phyloP scores from a whole-genome alignment of 2,329 filamentous ascomycete species.

The Gnomoniopsis sp. region DNA sequence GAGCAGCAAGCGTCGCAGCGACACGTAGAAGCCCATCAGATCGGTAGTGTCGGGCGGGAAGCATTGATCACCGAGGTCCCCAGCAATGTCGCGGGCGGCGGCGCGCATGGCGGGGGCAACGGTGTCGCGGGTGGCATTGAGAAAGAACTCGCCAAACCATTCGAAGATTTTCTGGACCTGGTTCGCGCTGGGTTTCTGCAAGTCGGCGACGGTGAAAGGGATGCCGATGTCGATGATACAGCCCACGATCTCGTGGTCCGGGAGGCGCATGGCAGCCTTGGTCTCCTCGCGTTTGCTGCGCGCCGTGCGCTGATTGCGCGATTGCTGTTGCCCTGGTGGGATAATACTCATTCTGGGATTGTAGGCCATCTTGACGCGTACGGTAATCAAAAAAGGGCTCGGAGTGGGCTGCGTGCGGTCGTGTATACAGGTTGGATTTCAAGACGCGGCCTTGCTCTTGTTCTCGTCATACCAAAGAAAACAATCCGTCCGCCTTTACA shows the following conservation, averaged over 20 bases:
- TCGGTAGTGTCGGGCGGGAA: slow-evolving; percentile 85
- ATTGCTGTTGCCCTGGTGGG: slow-evolving; percentile 48
- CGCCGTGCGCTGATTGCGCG: slow-evolving; percentile 33
- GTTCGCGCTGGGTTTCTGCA: slow-evolving; percentile 89
- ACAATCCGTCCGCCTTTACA: background rate
- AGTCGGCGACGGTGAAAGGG: slow-evolving; percentile 77
- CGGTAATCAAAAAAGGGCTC: background rate
- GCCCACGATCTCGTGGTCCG: slow-evolving; percentile 80
- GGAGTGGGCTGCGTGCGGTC: background rate
- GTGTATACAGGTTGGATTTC: background rate
- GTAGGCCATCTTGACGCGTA: slow-evolving; percentile 47
- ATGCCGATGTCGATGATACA: slow-evolving; percentile 98
- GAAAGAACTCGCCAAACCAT: slow-evolving; percentile 91
- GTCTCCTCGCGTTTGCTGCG: slow-evolving; percentile 59
- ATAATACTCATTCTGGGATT: slow-evolving; percentile 61
- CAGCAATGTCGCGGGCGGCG: slow-evolving; percentile 81
- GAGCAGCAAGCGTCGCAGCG: slow-evolving; percentile 71
- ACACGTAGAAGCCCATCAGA: slow-evolving; percentile 92
- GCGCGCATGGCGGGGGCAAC: slow-evolving; percentile 94
- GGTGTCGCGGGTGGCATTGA: slow-evolving; percentile 89
- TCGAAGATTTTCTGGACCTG: slow-evolving; percentile 98
- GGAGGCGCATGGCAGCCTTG: slow-evolving; percentile 57
- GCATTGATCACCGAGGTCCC: slow-evolving; percentile 71
- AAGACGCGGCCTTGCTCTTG: background rate
- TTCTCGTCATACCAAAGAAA: background rate